Evolutionary conservation across 1,284 basidiomycete genomes (phyloP).

Genomic region (Pseudozyma sp.): DNA sequence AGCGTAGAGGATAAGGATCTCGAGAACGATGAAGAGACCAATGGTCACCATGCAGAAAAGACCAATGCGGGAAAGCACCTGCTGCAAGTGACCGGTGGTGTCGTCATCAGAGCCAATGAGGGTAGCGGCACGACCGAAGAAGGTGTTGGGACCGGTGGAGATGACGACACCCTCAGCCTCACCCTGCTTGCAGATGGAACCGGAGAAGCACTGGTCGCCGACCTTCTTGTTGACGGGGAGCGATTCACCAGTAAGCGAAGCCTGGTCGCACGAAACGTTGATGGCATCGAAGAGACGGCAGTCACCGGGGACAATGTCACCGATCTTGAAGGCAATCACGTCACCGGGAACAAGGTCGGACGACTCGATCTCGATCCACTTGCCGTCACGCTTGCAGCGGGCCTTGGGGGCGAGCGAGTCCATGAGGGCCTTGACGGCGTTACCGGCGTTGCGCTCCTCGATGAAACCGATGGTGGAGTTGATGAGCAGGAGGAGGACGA

Average conservation of each 20-base stretch:
- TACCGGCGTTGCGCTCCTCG: slow-evolving; percentile 95
- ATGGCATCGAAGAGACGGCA: slow-evolving; percentile 82
- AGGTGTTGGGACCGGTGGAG: slow-evolving; percentile 87
- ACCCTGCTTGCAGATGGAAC: slow-evolving; percentile 79
- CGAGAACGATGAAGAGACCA: slow-evolving; percentile 92
- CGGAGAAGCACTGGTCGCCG: slow-evolving; percentile 75
- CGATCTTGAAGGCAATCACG: slow-evolving; percentile 85
- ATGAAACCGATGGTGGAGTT: slow-evolving; percentile 98
- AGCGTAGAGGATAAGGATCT: slow-evolving; percentile 96
- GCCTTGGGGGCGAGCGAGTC: slow-evolving; percentile 98
- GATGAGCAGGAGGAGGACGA: slow-evolving; percentile 88
- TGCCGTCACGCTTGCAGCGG: slow-evolving; percentile 75
- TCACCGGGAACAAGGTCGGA: slow-evolving; percentile 90
- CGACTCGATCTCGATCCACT: slow-evolving; percentile 75
- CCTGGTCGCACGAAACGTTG: slow-evolving; percentile 81
- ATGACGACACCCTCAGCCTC: slow-evolving; percentile 88
- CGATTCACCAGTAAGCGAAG: slow-evolving; percentile 96
- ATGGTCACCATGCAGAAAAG: slow-evolving; percentile 89
- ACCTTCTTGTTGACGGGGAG: slow-evolving; percentile 88
- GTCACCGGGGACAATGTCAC: slow-evolving; percentile 89
- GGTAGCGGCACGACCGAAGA: slow-evolving; percentile 93
- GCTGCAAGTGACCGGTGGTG: slow-evolving; percentile 75
- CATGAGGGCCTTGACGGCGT: slow-evolving; percentile 99
- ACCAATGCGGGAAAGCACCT: slow-evolving; percentile 87
- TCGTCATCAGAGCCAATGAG: slow-evolving; percentile 96